Evolutionary conservation across 164 flowering plant species (phyloP).

Genomic region (Tetracentron sinense): DNA sequence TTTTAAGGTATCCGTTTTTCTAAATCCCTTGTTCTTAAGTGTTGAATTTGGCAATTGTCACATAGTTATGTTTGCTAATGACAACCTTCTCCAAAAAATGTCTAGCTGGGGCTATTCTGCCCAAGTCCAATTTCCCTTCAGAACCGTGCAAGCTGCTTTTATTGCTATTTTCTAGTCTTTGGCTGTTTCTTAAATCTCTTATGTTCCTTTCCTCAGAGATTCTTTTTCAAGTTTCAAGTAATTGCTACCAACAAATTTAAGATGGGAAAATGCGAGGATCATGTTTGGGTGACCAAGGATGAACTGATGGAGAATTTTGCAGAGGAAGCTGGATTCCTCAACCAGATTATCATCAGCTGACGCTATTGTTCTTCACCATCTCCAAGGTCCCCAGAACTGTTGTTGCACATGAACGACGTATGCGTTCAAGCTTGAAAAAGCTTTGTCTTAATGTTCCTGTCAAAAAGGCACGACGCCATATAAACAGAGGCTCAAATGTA

Average conservation of each 20-base stretch:
- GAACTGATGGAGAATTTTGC: slow-evolving; percentile 84
- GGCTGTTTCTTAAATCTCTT: not conserved
- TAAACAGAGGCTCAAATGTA: not conserved
- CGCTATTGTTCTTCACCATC: not conserved
- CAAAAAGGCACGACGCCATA: not conserved
- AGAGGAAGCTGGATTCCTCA: slow-evolving; percentile 66
- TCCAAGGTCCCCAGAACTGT: not conserved
- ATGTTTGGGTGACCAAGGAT: slow-evolving; percentile 94
- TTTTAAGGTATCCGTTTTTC: slow-evolving; percentile 52
- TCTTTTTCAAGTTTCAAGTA: slow-evolving; percentile 96
- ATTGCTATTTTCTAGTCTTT: not conserved
- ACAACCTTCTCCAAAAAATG: too few relatives aligned
- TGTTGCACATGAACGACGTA: too few relatives aligned
- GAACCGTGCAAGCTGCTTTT: not conserved
- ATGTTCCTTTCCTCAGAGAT: slow-evolving; percentile 46
- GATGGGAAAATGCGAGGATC: slow-evolving; percentile 66
- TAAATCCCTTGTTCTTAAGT: not conserved
- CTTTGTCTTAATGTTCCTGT: not conserved
- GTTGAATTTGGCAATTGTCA: too few relatives aligned
- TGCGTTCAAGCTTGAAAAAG: too few relatives aligned
- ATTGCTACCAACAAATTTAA: slow-evolving; percentile 60
- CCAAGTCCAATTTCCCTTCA: too few relatives aligned
- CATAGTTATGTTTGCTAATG: too few relatives aligned
- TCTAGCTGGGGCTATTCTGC: not conserved
- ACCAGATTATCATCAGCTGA: slow-evolving; percentile 86